phyloP scores from a whole-genome alignment of 768 basidiomycete species.

The Asterophora lycoperdoides region DNA sequence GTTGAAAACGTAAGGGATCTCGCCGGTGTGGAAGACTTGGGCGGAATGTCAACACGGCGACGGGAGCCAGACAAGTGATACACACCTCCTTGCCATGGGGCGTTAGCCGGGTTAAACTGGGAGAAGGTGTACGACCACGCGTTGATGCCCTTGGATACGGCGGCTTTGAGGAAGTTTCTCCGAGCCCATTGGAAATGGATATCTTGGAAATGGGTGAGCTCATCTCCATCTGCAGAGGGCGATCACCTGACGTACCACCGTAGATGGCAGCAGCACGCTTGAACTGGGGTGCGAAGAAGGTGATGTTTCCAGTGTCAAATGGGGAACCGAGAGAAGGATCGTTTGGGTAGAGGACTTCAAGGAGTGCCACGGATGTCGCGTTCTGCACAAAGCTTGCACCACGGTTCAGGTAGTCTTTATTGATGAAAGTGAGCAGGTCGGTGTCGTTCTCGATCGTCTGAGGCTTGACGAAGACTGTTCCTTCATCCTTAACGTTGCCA shows the following conservation, averaged over 20 bases:
- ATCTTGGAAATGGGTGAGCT: conserved; percentile 1
- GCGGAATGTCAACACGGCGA: not conserved
- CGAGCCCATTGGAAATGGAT: conserved; percentile 19
- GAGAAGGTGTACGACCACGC: conserved; percentile 16
- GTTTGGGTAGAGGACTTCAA: conserved; percentile 38
- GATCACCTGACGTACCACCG: conserved; percentile 4
- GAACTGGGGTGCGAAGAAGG: conserved; percentile 26
- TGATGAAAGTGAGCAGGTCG: conserved; percentile 17
- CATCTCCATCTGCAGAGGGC: not conserved
- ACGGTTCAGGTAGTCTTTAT: conserved; percentile 19
- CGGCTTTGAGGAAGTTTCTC: conserved; percentile 14
- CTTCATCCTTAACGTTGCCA: conserved; percentile 19
- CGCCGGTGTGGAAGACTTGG: conserved; percentile 16
- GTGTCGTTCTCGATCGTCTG: conserved; percentile 12
- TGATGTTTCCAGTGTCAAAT: conserved; percentile 37
- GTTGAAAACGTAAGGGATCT: conserved; percentile 19
- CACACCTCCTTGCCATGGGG: conserved; percentile 18
- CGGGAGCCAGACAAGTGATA: not conserved
- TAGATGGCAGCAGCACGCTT: conserved; percentile 19
- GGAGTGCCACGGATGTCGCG: conserved; percentile 12
- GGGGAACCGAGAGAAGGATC: conserved; percentile 38
- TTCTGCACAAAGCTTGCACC: conserved; percentile 18
- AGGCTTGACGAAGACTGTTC: conserved; percentile 19
- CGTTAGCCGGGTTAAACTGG: conserved; percentile 10
- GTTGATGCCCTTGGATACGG: conserved; percentile 8